Evolutionary conservation across 768 basidiomycete species (phyloP), one percentile per base, ranked within the genome.

Genomic region (Boletus pseudopeckii): DNA sequence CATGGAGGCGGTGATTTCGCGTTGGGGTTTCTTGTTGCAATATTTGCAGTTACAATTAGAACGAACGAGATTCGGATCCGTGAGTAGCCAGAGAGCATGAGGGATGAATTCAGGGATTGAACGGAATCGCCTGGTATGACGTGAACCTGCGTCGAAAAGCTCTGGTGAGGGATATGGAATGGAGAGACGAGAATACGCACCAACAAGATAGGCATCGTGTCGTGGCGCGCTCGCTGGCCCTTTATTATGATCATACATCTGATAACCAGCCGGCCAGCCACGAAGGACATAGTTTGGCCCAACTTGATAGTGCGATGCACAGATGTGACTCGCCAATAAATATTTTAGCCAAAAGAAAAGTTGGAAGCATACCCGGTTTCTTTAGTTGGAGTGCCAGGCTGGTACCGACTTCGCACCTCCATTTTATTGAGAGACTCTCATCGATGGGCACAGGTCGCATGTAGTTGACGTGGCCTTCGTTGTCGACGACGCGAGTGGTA

Each of bases 21-120:
- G 80, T 66, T 92, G 90, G 0, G 84, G 73, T 56, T 81, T 76
- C 61, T 84, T 85, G 39, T 80, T 72, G 64, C 89, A 92, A 60
- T 92, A 92, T 65, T 90, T 90, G 73, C 90, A 92, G 32, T 71
- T 71, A 62, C 90, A 92, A 40, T 77, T 77, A 3, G 66, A 63
- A 42, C 75, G 76, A 55, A 78, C 67, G 54, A 77, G 64, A 2
- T 73, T 73, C 1, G 72, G 63, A 54, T 88, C 84, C 7, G 74
- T 73, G 67, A 85, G 75, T 10, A 93, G 79, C 90, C 90, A 93
- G 53, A 84, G 74, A 3, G 88, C 88, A 61, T 94, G 92, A 5
- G 90, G 90, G 44, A 87, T 80, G 66, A 93, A 91, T 65, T 94
- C 92, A 45, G 86, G 86, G n/a, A 84, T 74, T 13, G 90, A 92